A percentile compares a stretch with the other conserved stretches of the same genome.
phyloP scores from a whole-genome alignment of 2,329 filamentous ascomycete species.

The Bimuria novae-zelandiae region DNA sequence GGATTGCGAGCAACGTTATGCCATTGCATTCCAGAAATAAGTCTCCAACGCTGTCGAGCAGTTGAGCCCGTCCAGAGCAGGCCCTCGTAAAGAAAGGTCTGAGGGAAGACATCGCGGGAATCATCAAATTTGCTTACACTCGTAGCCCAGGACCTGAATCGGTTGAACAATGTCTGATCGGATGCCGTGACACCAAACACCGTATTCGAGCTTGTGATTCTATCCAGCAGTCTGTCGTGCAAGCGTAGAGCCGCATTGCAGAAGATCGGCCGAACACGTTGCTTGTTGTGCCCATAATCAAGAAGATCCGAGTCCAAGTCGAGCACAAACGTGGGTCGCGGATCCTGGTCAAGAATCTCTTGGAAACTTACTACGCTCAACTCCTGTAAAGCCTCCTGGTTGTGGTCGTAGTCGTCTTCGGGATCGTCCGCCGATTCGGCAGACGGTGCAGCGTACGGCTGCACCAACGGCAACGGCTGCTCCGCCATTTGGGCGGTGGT shows the following conservation, averaged over 20 bases:
- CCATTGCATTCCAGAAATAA: constrained; percentile 30
- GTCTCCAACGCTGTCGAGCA: constrained; percentile 33
- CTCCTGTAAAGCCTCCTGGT: constrained; percentile 24
- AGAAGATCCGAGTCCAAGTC: constrained; percentile 37
- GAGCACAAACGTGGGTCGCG: constrained; percentile 38
- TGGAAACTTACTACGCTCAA: constrained; percentile 30
- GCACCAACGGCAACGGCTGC: background rate
- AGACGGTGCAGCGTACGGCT: background rate
- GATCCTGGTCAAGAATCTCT: constrained; percentile 39
- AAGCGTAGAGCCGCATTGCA: constrained; percentile 37
- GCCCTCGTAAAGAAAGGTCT: constrained; percentile 43
- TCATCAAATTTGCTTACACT: constrained; percentile 51
- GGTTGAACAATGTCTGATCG: constrained; percentile 30
- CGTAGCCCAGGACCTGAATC: constrained; percentile 51
- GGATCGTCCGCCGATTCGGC: constrained; percentile 2
- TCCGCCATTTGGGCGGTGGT: constrained; percentile 7
- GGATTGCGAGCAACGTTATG: constrained; percentile 10
- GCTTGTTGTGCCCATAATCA: constrained; percentile 7
- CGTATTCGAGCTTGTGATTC: constrained; percentile 18
- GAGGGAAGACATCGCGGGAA: constrained; percentile 52
- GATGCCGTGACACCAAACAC: constrained; percentile 3
- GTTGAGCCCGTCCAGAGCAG: constrained; percentile 40
- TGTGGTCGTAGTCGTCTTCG: constrained; percentile 15
- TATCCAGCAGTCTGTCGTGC: constrained; percentile 35
- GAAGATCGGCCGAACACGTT: constrained; percentile 32